Base-by-base conservation (phyloP, 345 rosid genomes). In the Sapria himalayana region DNA sequence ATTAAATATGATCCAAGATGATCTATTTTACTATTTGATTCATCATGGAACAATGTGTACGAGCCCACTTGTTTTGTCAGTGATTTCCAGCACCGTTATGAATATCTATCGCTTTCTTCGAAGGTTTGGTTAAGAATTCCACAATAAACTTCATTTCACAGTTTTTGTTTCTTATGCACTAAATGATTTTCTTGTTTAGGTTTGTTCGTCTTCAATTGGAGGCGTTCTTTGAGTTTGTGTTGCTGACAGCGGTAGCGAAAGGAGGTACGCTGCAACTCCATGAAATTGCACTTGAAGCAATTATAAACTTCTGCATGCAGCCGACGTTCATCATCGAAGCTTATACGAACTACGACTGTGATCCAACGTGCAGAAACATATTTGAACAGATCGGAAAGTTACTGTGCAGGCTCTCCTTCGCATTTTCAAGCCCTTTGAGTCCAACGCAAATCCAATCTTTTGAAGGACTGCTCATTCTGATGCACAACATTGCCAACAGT, bases 121-220 rank as follows among this genome's bases (percentile, higher is more conserved):
- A 58, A 73, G 73, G 97, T 81, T 33, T 45, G 54, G 3, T 15
- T 21, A n/a, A n/a, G n/a, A n/a, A n/a, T n/a, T n/a, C n/a, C n/a
- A n/a, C n/a, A n/a, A n/a, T n/a, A n/a, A n/a, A n/a, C n/a, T n/a
- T n/a, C n/a, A n/a, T n/a, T n/a, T n/a, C n/a, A n/a, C n/a, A n/a
- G n/a, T n/a, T n/a, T n/a, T n/a, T n/a, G n/a, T n/a, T n/a, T n/a
- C n/a, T n/a, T n/a, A n/a, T n/a, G n/a, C n/a, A n/a, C n/a, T n/a
- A n/a, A n/a, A n/a, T n/a, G n/a, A n/a, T 42, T 15, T 16, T 36
- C 33, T 39, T 37, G 22, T 42, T 37, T 60, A 89, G 98, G 72
- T 89, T 66, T 50, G 55, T 71, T 60, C 85, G 91, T 32, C 64
- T 89, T 43, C 94, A 82, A 34, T 61, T 89, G n/a, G 98, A 89